These are phyloP conservation scores for Oryza meyeriana DNA, from an alignment of 176 grass and related monocot species.

Conservation along the genomic window DNA sequence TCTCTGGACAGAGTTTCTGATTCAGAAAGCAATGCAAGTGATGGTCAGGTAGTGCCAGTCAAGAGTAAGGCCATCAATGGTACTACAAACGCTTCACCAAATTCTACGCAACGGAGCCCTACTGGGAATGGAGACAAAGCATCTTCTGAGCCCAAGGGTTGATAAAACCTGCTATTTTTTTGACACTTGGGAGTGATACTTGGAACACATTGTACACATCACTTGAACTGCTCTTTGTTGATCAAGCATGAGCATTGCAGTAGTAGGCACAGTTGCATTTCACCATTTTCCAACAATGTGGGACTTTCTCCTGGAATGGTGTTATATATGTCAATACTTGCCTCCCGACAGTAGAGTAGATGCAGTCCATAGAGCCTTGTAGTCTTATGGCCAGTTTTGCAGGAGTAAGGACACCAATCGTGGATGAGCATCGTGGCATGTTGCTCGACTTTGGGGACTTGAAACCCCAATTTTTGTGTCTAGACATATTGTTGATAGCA, in stretches of 20 bases:
- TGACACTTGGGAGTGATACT: not conserved
- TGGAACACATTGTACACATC: not conserved
- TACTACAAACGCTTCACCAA: conserved; percentile 1
- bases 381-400: not conserved
- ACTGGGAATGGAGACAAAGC: conserved; percentile 8
- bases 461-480: not conserved
- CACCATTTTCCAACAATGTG: not conserved
- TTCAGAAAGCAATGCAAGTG: not conserved
- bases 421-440: not conserved
- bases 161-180: not conserved
- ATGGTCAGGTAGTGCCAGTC: not conserved
- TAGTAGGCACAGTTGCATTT: not conserved
- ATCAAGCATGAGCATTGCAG: not conserved
- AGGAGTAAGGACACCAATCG: not conserved
- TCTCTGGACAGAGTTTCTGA: not conserved
- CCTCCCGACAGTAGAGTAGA: not conserved
- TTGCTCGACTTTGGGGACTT: not conserved
- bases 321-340: not conserved
- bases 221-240: not conserved
- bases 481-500: not conserved
- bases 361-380: not conserved
- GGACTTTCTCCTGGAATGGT: not conserved
- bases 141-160: not conserved
- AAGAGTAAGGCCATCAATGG: conserved; percentile 26
- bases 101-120: conserved; percentile 1